These are phyloP conservation scores for Irpex sp. DNA, from an alignment of 1,284 basidiomycete species.

Conservation along the genomic window DNA sequence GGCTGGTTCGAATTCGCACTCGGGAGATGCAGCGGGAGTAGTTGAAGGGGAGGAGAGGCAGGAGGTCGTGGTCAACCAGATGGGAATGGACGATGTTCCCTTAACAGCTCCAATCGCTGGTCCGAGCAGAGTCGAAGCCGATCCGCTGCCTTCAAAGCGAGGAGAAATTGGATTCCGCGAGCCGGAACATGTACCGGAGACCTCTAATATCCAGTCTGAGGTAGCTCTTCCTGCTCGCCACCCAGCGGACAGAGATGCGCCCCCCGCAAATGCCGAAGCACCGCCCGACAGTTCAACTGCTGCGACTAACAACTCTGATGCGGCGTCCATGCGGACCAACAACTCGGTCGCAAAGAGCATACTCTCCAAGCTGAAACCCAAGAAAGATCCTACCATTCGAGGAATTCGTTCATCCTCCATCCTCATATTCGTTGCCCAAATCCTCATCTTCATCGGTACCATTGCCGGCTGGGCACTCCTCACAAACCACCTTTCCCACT, in stretches of 20 bases:
- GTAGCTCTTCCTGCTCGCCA: slow-evolving; percentile 37
- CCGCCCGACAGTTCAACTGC: slow-evolving; percentile 16
- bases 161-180: slow-evolving; percentile 62
- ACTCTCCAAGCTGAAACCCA: slow-evolving; percentile 26
- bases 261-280: slow-evolving; percentile 17
- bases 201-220: slow-evolving; percentile 16
- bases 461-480: slow-evolving; percentile 52
- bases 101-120: slow-evolving; percentile 12
- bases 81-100: slow-evolving; percentile 1
- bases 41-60: background rate
- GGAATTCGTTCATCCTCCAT: slow-evolving; percentile 47
- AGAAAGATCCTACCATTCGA: slow-evolving; percentile 32
- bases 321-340: slow-evolving; percentile 27
- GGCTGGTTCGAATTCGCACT: background rate
- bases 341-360: slow-evolving; percentile 19
- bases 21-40: background rate
- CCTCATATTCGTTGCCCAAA: slow-evolving; percentile 37
- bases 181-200: slow-evolving; percentile 26
- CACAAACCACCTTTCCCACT: slow-evolving; percentile 21
- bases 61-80: background rate
- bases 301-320: background rate
- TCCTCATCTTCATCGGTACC: slow-evolving; percentile 41
- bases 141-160: slow-evolving; percentile 54
- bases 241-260: slow-evolving; percentile 48
- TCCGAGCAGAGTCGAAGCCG: slow-evolving; percentile 35